Base-by-base conservation (phyloP, 2,329 filamentous ascomycete genomes). In the Cladophialophora carrionii region DNA sequence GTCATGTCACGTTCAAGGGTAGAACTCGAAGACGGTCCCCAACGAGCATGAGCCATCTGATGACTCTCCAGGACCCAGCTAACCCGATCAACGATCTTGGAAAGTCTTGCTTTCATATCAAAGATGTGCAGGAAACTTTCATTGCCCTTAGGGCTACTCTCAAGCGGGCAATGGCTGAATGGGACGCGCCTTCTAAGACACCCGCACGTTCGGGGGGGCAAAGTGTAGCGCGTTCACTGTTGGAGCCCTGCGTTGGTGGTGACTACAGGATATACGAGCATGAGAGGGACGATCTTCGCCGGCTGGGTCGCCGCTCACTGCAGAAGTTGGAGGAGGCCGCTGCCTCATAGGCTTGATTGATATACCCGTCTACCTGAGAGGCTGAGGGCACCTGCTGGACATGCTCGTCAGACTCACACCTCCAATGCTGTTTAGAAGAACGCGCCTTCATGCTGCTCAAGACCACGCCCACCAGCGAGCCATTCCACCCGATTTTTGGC, bases 61-160 rank as follows among this genome's bases (percentile, higher is more conserved):
- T 88, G 57, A 83, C 78, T 64, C 76, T 88, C 14, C 85, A 87
- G 73, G 85, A 88, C 70, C 86, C 86, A 0, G 83, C 84, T 7
- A 80, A 87, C 71, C 78, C 80, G 22, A 78, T 78, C 71, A 87
- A 86, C 72, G 83, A 88, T 71, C 77, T 88, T 0, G 86, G 86
- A 37, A 75, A 76, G 51, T 62, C 61, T 20, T 79, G 76, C 52
- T 75, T 78, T 61, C 78, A 78, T 14, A 83, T 84, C 66, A 79
- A 79, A 64, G 81, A 86, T 63, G 71, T 87, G 17, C 78, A 82
- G 65, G 65, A 62, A 12, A 82, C 79, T 0, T 79, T 85, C 52
- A 68, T 71, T 48, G 31, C 32, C 17, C 32, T 71, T 37, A 57
- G 58, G 26, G 26, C 57, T n/a, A 62, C 61, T 20, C 31, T 72